These are phyloP conservation scores for Termitomyces sp. DNA, from an alignment of 768 basidiomycete species.

Conservation along the genomic window DNA sequence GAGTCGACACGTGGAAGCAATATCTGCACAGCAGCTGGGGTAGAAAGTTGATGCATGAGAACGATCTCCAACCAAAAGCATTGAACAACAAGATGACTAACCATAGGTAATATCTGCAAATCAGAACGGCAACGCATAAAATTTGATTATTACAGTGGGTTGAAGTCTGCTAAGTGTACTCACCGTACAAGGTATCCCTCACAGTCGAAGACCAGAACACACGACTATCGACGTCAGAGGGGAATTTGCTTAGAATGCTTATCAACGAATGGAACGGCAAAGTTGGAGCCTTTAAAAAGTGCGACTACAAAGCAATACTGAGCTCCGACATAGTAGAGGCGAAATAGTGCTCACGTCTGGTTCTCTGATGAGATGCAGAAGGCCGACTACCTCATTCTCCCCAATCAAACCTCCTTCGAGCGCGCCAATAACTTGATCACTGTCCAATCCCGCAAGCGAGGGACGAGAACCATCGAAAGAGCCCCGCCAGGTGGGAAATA, in stretches of 20 bases:
- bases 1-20: constrained; percentile 44
- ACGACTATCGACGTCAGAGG: constrained; percentile 66
- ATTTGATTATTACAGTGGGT: background rate
- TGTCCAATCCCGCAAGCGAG: constrained; percentile 58
- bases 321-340: constrained; percentile 1
- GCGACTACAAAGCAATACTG: constrained; percentile 45
- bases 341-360: constrained; percentile 53
- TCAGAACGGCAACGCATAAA: constrained; percentile 1
- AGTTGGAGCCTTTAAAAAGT: constrained; percentile 81
- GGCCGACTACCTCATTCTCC: constrained; percentile 58
- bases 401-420: constrained; percentile 63
- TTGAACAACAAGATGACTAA: constrained; percentile 12
- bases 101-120: constrained; percentile 32
- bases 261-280: constrained; percentile 78
- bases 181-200: constrained; percentile 66
- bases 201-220: constrained; percentile 65
- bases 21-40: constrained; percentile 48
- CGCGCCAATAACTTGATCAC: constrained; percentile 51
- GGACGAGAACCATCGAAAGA: constrained; percentile 65
- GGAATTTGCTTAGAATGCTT: constrained; percentile 75
- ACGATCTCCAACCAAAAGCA: background rate
- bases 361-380: constrained; percentile 67
- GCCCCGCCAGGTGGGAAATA: constrained; percentile 82
- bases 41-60: constrained; percentile 3
- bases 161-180: constrained; percentile 16